A percentile compares a stretch with the other conserved stretches of the same genome.
Conservation (phyloP, 768 basidiomycete species). For the Lentinula edodes region DNA sequence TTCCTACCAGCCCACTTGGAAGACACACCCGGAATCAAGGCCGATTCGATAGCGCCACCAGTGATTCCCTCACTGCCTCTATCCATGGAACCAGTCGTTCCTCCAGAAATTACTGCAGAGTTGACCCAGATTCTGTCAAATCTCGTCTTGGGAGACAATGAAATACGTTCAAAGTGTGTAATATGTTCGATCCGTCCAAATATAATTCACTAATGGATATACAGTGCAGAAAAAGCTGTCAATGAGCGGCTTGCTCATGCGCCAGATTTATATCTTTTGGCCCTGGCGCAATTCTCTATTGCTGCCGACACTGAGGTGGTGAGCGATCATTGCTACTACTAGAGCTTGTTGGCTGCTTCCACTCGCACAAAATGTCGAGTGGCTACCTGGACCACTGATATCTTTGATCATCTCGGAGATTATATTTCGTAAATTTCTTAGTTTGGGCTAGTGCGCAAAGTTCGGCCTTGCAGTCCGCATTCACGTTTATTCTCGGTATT, state of each 20-base stretch:
- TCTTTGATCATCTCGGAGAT: not conserved
- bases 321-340: slow-evolving; percentile 21
- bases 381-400: not conserved
- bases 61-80: not conserved
- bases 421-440: not conserved
- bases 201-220: slow-evolving; percentile 13
- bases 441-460: not conserved
- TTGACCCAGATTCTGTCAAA: slow-evolving; percentile 83
- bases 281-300: slow-evolving; percentile 73
- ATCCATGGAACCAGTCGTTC: slow-evolving; percentile 44
- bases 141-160: slow-evolving; percentile 79
- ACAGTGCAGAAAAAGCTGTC: slow-evolving; percentile 73
- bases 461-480: not conserved
- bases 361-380: not conserved
- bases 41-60: not conserved
- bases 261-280: slow-evolving; percentile 76
- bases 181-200: not conserved
- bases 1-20: not conserved
- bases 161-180: slow-evolving; percentile 65
- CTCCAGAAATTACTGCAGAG: slow-evolving; percentile 67
- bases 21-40: not conserved
- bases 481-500: not conserved
- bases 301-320: slow-evolving; percentile 77
- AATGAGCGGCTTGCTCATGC: slow-evolving; percentile 74
- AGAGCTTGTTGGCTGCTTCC: not conserved